phyloP scores from a whole-genome alignment of 2,329 filamentous ascomycete genomes.

The Cordyceps cicadae region DNA sequence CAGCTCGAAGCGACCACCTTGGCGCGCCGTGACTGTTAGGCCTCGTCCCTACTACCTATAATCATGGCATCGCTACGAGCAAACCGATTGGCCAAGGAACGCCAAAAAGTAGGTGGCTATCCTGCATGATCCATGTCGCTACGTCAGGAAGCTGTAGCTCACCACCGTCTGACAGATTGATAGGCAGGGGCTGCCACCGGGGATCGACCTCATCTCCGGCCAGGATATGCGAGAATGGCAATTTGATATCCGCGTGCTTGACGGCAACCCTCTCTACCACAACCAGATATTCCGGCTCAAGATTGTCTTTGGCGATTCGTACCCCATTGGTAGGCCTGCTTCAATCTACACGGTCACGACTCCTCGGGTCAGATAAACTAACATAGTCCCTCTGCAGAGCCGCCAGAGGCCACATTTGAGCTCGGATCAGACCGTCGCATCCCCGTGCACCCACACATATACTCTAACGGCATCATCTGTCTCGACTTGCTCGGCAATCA shows the following conservation, averaged over 20 bases:
- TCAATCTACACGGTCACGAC: not conserved
- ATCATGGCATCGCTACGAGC: constrained; percentile 20
- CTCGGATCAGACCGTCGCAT: constrained; percentile 58
- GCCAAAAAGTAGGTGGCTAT: constrained; percentile 20
- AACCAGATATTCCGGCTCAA: constrained; percentile 75
- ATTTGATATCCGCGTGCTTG: constrained; percentile 85
- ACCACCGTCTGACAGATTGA: constrained; percentile 36
- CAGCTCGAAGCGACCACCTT: not conserved
- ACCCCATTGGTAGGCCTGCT: constrained; percentile 69
- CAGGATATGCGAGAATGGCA: constrained; percentile 70
- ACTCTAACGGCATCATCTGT: constrained; percentile 97
- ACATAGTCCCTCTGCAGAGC: constrained; percentile 47
- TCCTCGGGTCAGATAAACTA: not conserved
- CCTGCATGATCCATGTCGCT: not conserved
- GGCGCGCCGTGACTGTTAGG: not conserved
- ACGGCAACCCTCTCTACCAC: constrained; percentile 80
- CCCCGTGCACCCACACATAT: constrained; percentile 94
- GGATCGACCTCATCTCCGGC: constrained; percentile 72
- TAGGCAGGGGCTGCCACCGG: constrained; percentile 48
- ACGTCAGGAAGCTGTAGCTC: not conserved
- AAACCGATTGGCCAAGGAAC: constrained; percentile 23
- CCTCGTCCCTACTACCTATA: not conserved
- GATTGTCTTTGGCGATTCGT: constrained; percentile 74
- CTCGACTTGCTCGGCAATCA: constrained; percentile 81
- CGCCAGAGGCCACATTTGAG: constrained; percentile 88